Evolutionary conservation across 148 eudicot genomes (phyloP), one percentile per base, ranked within the genome.

Genomic region (Pharnaceum exiguum): DNA sequence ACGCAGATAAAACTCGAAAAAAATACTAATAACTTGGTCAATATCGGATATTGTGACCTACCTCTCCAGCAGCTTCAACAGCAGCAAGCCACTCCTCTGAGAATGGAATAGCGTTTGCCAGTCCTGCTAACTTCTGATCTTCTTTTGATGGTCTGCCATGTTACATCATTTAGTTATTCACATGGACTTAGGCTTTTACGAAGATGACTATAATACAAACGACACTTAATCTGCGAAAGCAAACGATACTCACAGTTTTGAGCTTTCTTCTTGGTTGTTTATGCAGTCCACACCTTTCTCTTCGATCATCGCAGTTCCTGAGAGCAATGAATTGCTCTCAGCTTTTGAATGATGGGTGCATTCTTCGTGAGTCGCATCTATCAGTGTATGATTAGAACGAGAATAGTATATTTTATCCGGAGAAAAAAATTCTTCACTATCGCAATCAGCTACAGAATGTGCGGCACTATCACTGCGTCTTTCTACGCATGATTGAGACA

Each of bases 41-140:
- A 10, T 31, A 15, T 19, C 6, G 19, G 33, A 19, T 49, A 28
- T 53, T 17, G 63, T 30, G 31, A 53, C 49, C 74, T 89, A 89
- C 99, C 87, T 89, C 99, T 71, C 99, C 99, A 71, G 95, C 96
- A 55, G 96, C 90, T 79, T 89, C 96, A 27, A 94, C 75, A 46
- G 91, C 95, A 76, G 99, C 95, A 65, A 94, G 74, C 99, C 99
- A 94, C 74, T 94, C 96, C 40, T 94, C 99, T 71, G 96, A 89
- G 70, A 94, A 94, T 42, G 99, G 99, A 78, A 75, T 60, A 35
- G 79, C 91, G 80, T 83, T 52, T 27, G 84, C 84, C 59, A 76
- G 78, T 38, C 69, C 67, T 31, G 46, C 59, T 48, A 55, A 39
- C 42, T 54, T 87, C 40, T 19, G 59, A 40, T 59, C 68, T 51